These are phyloP conservation scores for Verticillium zaregamsianum DNA, from an alignment of 2,329 filamentous ascomycete genomes.

Conservation along the genomic window DNA sequence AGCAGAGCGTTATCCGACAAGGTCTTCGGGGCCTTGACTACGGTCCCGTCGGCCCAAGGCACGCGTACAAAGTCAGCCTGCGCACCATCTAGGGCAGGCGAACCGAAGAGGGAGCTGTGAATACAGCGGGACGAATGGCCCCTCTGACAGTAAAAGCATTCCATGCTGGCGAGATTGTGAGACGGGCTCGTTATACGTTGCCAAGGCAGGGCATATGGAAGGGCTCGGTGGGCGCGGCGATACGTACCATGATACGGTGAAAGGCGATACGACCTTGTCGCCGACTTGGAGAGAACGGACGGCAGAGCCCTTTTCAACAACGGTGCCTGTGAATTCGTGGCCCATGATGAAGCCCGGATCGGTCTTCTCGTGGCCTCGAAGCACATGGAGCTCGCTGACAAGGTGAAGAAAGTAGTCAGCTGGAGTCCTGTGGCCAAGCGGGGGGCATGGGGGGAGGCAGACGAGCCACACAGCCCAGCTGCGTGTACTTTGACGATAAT, in stretches of 20 bases:
- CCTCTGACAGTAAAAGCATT: slow-evolving; percentile 81
- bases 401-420: slow-evolving; percentile 2
- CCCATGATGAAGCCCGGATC: slow-evolving; percentile 65
- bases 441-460: slow-evolving; percentile 24
- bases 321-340: slow-evolving; percentile 80
- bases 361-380: slow-evolving; percentile 73
- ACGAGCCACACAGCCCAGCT: slow-evolving; percentile 86
- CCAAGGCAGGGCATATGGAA: background rate
- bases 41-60: slow-evolving; percentile 75
- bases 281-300: slow-evolving; percentile 69
- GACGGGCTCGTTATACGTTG: background rate
- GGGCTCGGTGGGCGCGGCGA: background rate
- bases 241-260: slow-evolving; percentile 72
- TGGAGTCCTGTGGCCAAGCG: slow-evolving; percentile 3
- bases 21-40: slow-evolving; percentile 62
- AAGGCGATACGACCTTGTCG: slow-evolving; percentile 77
- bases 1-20: slow-evolving; percentile 73
- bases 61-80: slow-evolving; percentile 82
- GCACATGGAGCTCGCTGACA: slow-evolving; percentile 76
- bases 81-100: slow-evolving; percentile 63
- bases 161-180: slow-evolving; percentile 36
- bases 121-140: slow-evolving; percentile 75
- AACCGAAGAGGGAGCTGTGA: slow-evolving; percentile 68
- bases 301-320: slow-evolving; percentile 61
- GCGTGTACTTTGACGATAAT: slow-evolving; percentile 80